A percentile compares a stretch with the other conserved stretches of the same genome.
Evolutionary conservation across 73 alveolate species (phyloP).

Genomic region (Durusdinium trenchii): DNA sequence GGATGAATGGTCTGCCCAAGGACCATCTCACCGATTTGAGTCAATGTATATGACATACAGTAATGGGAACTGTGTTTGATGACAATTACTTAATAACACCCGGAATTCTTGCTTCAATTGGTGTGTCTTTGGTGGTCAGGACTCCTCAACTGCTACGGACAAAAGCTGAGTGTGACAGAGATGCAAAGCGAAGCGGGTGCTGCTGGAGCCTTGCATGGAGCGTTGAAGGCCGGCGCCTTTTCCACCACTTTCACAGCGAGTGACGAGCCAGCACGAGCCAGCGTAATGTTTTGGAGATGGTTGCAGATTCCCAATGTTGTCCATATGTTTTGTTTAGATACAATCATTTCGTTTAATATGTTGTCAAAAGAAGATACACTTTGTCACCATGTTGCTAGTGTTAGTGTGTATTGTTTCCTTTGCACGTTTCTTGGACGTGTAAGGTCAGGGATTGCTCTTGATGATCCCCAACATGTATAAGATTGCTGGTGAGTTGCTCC

Average conservation of each 20-base stretch:
- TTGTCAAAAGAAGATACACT: no score
- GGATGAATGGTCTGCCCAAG: constrained; percentile 92
- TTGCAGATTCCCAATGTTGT: no score
- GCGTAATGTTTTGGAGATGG: background rate
- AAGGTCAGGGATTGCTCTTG: constrained; percentile 90
- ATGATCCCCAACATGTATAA: constrained; percentile 95
- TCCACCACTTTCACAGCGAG: constrained; percentile 62
- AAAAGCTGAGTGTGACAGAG: constrained; percentile 72
- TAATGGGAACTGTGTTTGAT: no score
- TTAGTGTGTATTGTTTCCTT: background rate
- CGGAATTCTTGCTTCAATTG: no score
- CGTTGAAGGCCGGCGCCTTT: constrained; percentile 56
- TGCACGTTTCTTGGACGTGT: no score
- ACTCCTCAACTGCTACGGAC: constrained; percentile 83
- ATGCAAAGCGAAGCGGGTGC: constrained; percentile 91
- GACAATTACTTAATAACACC: no score
- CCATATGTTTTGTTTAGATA: no score
- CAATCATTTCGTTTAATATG: no score
- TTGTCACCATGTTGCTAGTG: background rate
- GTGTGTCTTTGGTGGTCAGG: constrained; percentile 41
- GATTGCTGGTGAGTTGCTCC: constrained; percentile 93
- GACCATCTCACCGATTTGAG: no score
- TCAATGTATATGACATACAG: no score
- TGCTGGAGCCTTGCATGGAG: constrained; percentile 71
- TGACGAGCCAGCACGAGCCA: background rate